Base-by-base conservation (phyloP, 768 basidiomycete species). In the Psilocybe tampanensis region DNA sequence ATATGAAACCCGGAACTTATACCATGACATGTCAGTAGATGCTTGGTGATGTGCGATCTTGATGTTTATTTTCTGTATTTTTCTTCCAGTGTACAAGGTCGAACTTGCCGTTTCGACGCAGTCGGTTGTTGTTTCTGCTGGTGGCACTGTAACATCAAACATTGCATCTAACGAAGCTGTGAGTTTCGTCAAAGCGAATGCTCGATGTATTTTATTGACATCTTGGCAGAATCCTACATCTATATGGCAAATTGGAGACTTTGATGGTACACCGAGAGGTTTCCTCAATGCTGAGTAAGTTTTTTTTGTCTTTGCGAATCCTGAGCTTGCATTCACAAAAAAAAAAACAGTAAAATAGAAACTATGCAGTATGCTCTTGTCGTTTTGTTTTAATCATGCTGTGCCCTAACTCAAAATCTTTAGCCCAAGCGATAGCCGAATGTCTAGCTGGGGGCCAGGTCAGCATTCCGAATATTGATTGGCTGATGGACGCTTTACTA, bases 1-100 rank as follows among this genome's bases (percentile, higher is more conserved):
- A 66, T 53, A 79, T 79, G 77, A 78, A 76, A 56, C 74, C 77
- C 6, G 76, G 77, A 15, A 78, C 76, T 1, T 79, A 78, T 59
- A 77, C 76, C 5, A 72, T 72, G 71, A 76, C 75, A n/a, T 54
- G 73, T n/a, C n/a, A n/a, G n/a, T 74, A 43, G 42, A 68, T 63
- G 22, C 43, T 44, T 21, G n/a, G n/a, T n/a, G n/a, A n/a, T n/a
- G 11, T 44, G 29, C 29, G 41, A 42, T 13, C 21, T 9, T 21
- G 43, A 44, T 5, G 19, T 22, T 44, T 5, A 9, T 18, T 22
- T 19, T 3, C 45, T 47, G 5, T n/a, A 47, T 29, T 8, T 29
- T 24, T 55, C n/a, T 41, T n/a, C 18, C 42, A 73, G 72, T 78
- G 26, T 79, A 76, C 64, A 72, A 75, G 60, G 65, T 64, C 8